Evolutionary conservation across 2,329 filamentous ascomycete genomes (phyloP).

Genomic region (Paecilomyces sp.): DNA sequence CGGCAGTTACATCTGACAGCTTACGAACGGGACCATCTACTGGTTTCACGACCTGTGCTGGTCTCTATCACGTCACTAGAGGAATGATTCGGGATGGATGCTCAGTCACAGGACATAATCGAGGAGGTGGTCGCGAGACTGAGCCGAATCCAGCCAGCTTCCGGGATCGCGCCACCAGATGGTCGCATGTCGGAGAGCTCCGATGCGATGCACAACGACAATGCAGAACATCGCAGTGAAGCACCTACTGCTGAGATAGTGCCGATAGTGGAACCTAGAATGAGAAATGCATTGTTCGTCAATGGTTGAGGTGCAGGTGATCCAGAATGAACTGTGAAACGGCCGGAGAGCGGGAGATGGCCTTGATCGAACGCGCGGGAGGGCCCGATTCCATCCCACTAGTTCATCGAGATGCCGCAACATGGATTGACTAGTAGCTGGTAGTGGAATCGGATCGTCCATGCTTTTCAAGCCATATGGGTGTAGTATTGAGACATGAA

Average conservation of each 20-base stretch:
- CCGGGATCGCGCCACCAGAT: background rate
- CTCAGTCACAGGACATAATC: background rate
- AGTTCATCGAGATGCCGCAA: background rate
- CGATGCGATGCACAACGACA: background rate
- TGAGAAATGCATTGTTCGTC: background rate
- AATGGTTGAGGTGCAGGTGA: background rate
- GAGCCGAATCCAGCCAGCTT: background rate
- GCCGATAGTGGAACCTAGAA: background rate
- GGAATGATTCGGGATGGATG: background rate
- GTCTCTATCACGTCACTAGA: background rate
- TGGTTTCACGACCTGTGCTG: background rate
- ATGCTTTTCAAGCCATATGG: background rate
- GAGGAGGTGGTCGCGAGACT: background rate
- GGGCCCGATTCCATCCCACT: background rate
- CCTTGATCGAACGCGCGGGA: background rate
- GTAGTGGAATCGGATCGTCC: background rate
- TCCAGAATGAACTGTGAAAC: background rate
- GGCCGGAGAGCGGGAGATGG: background rate
- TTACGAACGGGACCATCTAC: background rate
- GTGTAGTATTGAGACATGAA: background rate
- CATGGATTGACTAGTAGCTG: background rate
- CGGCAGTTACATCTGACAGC: background rate
- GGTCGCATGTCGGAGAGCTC: background rate
- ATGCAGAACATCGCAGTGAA: background rate
- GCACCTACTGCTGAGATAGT: background rate